A percentile compares a stretch with the other conserved stretches of the same genome.
Conservation (phyloP, 495 filamentous ascomycete genomes). For the Astrothelium macrocarpum region DNA sequence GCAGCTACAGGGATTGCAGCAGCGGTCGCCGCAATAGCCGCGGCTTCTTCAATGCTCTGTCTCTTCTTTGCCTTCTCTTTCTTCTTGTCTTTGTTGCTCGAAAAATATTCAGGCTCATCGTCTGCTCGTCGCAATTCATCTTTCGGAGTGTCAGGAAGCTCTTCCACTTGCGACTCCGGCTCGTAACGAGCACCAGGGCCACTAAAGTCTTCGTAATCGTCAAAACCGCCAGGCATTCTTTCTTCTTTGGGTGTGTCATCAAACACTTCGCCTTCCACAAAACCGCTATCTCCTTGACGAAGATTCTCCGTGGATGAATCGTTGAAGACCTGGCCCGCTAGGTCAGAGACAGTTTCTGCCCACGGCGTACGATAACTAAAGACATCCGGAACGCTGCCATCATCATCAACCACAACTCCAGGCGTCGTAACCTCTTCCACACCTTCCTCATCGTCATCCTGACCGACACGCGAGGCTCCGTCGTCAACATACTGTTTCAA, state of each 20-base stretch:
- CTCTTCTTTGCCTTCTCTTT: constrained; percentile 3
- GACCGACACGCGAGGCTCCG: neutral
- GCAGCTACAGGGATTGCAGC: neutral
- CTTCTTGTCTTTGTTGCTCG: constrained; percentile 8
- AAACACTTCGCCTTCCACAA: constrained; percentile 23
- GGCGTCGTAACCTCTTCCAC: constrained; percentile 15
- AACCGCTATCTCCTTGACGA: constrained; percentile 12
- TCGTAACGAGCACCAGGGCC: neutral
- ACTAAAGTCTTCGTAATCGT: constrained; percentile 15
- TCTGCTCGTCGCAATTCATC: neutral
- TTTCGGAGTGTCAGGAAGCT: neutral
- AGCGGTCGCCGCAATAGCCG: neutral
- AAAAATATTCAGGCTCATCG: neutral
- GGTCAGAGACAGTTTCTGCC: constrained; percentile 23
- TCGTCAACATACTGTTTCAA: neutral
- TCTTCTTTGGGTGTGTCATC: constrained; percentile 13
- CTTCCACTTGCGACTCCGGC: neutral
- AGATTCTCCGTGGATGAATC: constrained; percentile 8
- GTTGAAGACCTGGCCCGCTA: constrained; percentile 9
- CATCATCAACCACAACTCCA: constrained; percentile 13
- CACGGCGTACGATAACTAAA: constrained; percentile 20
- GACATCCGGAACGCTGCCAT: constrained; percentile 6
- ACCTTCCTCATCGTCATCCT: constrained; percentile 9
- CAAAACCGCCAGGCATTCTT: constrained; percentile 25
- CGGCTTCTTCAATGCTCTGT: neutral